Base-by-base conservation (phyloP, 129 eudicot genomes). In the Kitagawia praeruptora region DNA sequence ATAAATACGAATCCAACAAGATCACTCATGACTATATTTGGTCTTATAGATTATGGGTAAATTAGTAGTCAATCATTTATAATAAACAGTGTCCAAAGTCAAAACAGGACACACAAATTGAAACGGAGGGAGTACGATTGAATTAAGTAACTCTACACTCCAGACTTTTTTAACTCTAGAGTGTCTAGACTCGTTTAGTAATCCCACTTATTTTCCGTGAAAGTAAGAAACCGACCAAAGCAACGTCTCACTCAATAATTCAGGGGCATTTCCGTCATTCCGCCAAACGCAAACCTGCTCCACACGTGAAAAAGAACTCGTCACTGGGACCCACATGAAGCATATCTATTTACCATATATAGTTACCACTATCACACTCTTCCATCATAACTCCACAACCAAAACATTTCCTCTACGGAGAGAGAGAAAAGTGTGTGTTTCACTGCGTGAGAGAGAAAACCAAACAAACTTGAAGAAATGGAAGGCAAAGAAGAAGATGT, bases 401-500 rank as follows among this genome's bases (percentile, higher is more conserved):
- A 84, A 77, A 78, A 37, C 71, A 83, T 78, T 54, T 2, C 0
- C 0, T 46, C 8, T 7, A n/a, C n/a, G n/a, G n/a, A n/a, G n/a
- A n/a, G n/a, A n/a, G n/a, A 78, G 42, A 16, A 3, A 27, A 6
- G n/a, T 75, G 78, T 46, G 77, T 23, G 58, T 41, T n/a, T 14
- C 2, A 74, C 21, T 74, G 77, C 25, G 31, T 51, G 58, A 61
- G 75, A 56, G 70, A 18, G 66, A 69, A 54, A 48, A 48, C 54
- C 14, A 45, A 18, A n/a, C n/a, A n/a, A 61, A n/a, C 11, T 14
- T 10, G 12, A 5, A 64, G 67, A 79, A 79, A 91, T 91, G 97
- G 91, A 89, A 41, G 82, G 87, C 77, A 86, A 81, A 46, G 89
- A 87, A 75, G 94, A 92, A 70, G 91, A 86, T 67, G 88, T 87